A percentile compares a stretch with the other conserved stretches of the same genome.
Conservation (phyloP, 345 rosid species). For the Abelmoschus esculentus region DNA sequence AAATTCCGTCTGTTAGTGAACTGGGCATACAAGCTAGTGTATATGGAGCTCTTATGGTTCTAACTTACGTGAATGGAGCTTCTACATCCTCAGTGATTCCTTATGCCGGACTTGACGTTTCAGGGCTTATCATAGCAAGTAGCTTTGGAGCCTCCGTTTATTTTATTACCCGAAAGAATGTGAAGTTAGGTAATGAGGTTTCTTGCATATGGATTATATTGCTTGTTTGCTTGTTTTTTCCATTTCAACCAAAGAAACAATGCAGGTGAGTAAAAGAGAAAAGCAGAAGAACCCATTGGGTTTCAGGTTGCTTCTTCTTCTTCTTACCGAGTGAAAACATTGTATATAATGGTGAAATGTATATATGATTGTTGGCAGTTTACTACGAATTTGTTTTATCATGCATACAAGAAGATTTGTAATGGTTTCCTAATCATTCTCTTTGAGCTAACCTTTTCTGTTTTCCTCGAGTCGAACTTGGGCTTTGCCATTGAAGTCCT, state of each 20-base stretch:
- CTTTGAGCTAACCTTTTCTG: neutral
- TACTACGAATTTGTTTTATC: neutral
- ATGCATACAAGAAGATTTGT: neutral
- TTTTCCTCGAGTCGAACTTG: neutral
- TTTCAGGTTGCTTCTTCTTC: neutral
- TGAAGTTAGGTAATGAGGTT: constrained; percentile 61
- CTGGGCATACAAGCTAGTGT: constrained; percentile 84
- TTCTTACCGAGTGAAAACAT: neutral
- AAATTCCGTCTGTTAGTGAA: constrained; percentile 54
- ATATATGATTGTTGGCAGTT: neutral
- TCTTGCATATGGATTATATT: neutral
- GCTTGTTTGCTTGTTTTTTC: neutral
- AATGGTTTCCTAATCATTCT: neutral
- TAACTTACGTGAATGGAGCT: constrained; percentile 74
- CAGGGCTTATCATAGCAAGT: constrained; percentile 68
- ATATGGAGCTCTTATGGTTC: constrained; percentile 81
- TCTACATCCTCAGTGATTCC: constrained; percentile 41
- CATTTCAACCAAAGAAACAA: too few species aligned
- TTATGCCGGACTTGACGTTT: constrained; percentile 73
- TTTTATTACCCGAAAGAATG: constrained; percentile 78
- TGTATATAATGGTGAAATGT: neutral
- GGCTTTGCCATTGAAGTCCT: neutral
- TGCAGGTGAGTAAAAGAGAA: neutral
- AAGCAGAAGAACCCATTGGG: neutral
- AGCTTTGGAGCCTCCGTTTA: constrained; percentile 93